Evolutionary conservation across 2,329 filamentous ascomycete genomes (phyloP), one percentile per base, ranked within the genome.

Genomic region (Dichotomopilus funicola): DNA sequence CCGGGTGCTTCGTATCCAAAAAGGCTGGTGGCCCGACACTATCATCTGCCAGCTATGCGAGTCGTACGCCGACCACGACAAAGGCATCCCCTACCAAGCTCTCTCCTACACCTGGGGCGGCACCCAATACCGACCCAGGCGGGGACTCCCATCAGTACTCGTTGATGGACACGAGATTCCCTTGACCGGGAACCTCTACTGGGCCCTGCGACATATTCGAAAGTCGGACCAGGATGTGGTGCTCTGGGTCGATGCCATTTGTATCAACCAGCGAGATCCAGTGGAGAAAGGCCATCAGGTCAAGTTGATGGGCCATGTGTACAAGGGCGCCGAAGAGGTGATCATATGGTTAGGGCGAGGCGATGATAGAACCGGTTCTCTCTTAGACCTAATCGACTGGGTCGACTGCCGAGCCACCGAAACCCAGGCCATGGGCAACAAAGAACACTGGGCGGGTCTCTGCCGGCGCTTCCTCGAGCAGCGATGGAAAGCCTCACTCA

Each of bases 51-150:
- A 61, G 12, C 57, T 64, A 2, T 53, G 59, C 33, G 53, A 64
- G 45, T 43, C 59, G 0, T 54, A 52, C 9, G 33, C 56, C 3
- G 33, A 37, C 12, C 11, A 46, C 2, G 53, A 57, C 0, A 35
- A 52, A 0, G 61, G 56, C 0, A 44, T 57, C 0, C 56, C 59
- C 1, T 64, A 63, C 19, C 57, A 61, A 8, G 63, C 63, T 1
- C 51, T 64, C 0, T 65, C 63, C 0, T 63, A 62, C 27, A 52
- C 53, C 1, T 64, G 63, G 62, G 63, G 62, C 1, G 33, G 41
- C 5, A 4, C 6, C 1, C 13, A 13, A 35, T 38, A 49, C 27
- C 12, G n/a, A 8, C 41, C 34, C 0, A 33, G 41, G 1, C 6
- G 33, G 2, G n/a, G 43, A 2, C 10, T 19, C 0, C 43, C 44